Evolutionary conservation across 495 filamentous ascomycete species (phyloP), one percentile per base, ranked within the genome.

Genomic region (Penicillium maclennaniae): DNA sequence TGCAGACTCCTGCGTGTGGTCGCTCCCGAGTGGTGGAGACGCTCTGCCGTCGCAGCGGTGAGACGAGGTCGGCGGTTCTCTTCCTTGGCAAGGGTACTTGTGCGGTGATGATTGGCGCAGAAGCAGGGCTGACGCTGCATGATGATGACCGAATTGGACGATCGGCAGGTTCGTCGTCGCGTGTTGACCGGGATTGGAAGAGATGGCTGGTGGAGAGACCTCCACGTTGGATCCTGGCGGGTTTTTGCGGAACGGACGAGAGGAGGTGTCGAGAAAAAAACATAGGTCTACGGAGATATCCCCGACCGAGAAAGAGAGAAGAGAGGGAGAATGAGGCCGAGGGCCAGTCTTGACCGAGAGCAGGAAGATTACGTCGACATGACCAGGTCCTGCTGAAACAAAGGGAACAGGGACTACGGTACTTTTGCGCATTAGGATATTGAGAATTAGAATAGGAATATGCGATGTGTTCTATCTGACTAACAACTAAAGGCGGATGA

Each of bases 1-100:
- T 56, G 54, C 51, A 58, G 46, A 52, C 40, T 26, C 41, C 47
- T 43, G 49, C 54, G 40, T 44, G 54, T 60, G 55, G 57, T 39
- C 42, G 34, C 20, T 36, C 46, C 58, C 47, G 54, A 54, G 55
- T 58, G 63, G 57, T 34, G 49, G 47, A 61, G 38, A 46, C 26
- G 52, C 37, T 31, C 34, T 43, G 27, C 17, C 34, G 43, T 56
- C 61, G 45, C 66, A 66, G 67, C 67, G 67, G 67, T 70, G 68
- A 69, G 63, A 64, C 68, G 49, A 49, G 48, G 31, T 40, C 54
- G 31, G 55, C 53, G 56, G 54, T 40, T 62, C 43, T 20, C 25
- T 16, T 38, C 34, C 62, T 65, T 66, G 63, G 60, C 57, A 41
- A 2, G n/a, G 36, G 25, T 20, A 53, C 36, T 45, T 42, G 36